Evolutionary conservation across 805 yeast species (phyloP).

Genomic region (Kodamaea neixiangensis): DNA sequence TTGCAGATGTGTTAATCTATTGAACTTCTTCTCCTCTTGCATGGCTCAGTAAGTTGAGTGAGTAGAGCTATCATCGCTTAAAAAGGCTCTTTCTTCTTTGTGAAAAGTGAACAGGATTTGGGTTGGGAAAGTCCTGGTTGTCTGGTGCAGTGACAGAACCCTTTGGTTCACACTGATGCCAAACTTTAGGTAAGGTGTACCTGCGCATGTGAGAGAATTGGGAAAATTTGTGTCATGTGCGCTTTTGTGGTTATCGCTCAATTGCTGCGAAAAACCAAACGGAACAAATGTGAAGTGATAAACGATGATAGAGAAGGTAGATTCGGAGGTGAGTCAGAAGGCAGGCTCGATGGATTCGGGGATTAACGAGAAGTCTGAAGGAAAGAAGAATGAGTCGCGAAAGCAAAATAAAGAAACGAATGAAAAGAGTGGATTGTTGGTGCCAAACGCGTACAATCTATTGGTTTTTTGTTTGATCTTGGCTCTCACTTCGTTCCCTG

Average conservation of each 20-base stretch:
- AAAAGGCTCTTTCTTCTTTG: too few relatives aligned
- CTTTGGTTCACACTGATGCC: neutral
- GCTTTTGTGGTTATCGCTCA: conserved; percentile 2
- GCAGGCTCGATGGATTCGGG: neutral
- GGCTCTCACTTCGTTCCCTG: conserved; percentile 22
- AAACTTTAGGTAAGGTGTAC: neutral
- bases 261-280: conserved; percentile 7
- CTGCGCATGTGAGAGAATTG: conserved; percentile 3
- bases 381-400: neutral
- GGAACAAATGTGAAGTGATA: neutral
- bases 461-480: conserved; percentile 10
- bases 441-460: neutral
- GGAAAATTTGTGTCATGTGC: conserved; percentile 1
- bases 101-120: too few relatives aligned
- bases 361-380: too few relatives aligned
- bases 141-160: too few relatives aligned
- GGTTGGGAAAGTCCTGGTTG: too few relatives aligned
- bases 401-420: neutral
- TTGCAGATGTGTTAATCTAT: neutral
- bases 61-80: too few relatives aligned
- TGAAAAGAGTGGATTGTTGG: neutral
- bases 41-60: too few relatives aligned
- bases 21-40: neutral
- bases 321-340: neutral
- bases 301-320: too few relatives aligned